Conservation (phyloP, 2,329 filamentous ascomycete genomes). For the Arachnomyces sp. region DNA sequence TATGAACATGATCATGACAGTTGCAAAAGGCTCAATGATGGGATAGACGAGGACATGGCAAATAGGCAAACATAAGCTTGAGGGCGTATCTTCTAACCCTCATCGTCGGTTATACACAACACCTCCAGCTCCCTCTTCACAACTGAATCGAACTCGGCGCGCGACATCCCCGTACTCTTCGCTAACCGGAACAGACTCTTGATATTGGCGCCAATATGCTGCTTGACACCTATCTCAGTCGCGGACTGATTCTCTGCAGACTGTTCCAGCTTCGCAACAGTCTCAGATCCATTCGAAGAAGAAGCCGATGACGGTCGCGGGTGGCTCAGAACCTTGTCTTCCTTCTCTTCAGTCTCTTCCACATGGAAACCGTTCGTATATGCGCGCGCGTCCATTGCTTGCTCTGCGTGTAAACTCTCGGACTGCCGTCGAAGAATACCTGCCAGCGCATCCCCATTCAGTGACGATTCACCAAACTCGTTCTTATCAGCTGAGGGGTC, state of each 20-base stretch:
- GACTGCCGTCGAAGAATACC: conserved; percentile 32
- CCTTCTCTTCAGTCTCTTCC: conserved; percentile 15
- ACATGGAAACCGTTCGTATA: conserved; percentile 17
- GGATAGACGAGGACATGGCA: too few species aligned
- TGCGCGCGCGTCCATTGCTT: conserved; percentile 5
- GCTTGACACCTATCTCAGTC: conserved; percentile 53
- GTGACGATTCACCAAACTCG: conserved; percentile 42
- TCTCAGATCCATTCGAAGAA: conserved; percentile 35
- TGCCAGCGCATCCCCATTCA: conserved; percentile 45
- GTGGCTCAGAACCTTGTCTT: conserved; percentile 29
- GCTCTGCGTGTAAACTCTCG: conserved; percentile 16
- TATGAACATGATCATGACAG: too few species aligned
- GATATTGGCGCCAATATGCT: conserved; percentile 55
- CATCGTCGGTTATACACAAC: conserved; percentile 47
- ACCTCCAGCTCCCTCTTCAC: conserved; percentile 53
- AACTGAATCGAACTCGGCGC: conserved; percentile 51
- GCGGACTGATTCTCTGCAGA: conserved; percentile 43
- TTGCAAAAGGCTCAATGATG: too few species aligned
- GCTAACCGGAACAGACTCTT: conserved; percentile 57
- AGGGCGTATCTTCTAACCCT: conserved; percentile 17
- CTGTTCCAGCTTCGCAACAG: conserved; percentile 48
- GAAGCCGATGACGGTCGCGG: conserved; percentile 37
- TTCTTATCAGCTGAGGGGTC: conserved; percentile 50
- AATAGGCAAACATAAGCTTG: too few species aligned
- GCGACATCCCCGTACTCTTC: conserved; percentile 49